phyloP scores from a whole-genome alignment of 495 filamentous ascomycete genomes.

The Talaromyces stipitatus region DNA sequence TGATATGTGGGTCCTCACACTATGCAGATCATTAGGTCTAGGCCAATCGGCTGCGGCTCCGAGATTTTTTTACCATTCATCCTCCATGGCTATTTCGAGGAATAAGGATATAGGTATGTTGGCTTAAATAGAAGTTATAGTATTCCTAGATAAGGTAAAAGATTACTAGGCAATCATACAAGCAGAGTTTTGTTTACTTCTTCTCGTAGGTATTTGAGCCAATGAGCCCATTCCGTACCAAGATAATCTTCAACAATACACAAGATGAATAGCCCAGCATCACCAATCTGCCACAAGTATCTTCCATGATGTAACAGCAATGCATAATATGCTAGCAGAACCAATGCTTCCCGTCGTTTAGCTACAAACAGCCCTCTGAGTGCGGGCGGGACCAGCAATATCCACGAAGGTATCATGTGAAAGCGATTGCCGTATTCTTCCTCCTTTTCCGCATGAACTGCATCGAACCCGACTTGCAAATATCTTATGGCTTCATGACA shows the following conservation, averaged over 20 bases:
- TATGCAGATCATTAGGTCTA: background rate
- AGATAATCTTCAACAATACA: conserved; percentile 25
- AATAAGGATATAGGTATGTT: background rate
- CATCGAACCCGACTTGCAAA: conserved; percentile 18
- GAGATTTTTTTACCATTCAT: background rate
- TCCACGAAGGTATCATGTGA: conserved; percentile 28
- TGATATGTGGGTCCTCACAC: background rate
- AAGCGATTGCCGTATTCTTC: conserved; percentile 8
- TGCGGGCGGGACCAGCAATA: conserved; percentile 15
- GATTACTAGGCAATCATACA: background rate
- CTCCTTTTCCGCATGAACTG: conserved; percentile 3
- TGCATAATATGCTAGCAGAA: conserved; percentile 32
- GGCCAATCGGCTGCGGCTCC: background rate
- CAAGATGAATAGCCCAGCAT: conserved; percentile 27
- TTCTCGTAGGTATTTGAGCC: conserved; percentile 3
- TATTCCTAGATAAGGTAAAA: background rate
- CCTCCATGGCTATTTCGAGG: too few species aligned
- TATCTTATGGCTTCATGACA: conserved; percentile 12
- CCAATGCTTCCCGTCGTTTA: conserved; percentile 26
- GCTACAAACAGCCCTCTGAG: conserved; percentile 20
- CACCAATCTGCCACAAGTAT: conserved; percentile 29
- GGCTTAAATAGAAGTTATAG: too few species aligned
- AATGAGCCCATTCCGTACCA: conserved; percentile 18
- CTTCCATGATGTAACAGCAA: conserved; percentile 24
- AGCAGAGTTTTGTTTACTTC: background rate